Evolutionary conservation across 2,329 filamentous ascomycete species (phyloP).

Genomic region (Nigrograna mackinnonii): DNA sequence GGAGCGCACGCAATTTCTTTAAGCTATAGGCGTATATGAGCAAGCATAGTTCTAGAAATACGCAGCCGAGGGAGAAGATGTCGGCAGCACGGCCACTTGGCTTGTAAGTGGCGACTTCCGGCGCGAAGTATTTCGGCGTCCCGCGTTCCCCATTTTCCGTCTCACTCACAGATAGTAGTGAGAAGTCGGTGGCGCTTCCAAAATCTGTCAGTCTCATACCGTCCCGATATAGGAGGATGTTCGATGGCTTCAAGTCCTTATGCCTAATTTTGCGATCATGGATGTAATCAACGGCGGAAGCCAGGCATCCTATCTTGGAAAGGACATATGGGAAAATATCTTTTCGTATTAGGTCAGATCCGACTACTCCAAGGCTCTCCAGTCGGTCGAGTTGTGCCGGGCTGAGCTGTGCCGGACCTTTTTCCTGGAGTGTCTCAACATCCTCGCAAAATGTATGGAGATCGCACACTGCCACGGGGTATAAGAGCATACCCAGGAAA

Average conservation of each 20-base stretch:
- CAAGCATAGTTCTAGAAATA: background rate
- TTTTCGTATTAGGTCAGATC: too few relatives aligned
- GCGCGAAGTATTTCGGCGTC: background rate
- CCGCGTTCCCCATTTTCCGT: background rate
- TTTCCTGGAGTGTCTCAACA: too few relatives aligned
- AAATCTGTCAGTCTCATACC: background rate
- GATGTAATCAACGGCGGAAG: background rate
- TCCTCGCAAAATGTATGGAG: too few relatives aligned
- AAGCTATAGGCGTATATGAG: too few relatives aligned
- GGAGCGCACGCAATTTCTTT: too few relatives aligned
- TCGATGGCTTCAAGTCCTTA: background rate
- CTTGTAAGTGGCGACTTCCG: background rate
- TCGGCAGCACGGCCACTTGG: background rate
- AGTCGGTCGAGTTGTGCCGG: too few relatives aligned
- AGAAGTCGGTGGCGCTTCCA: background rate
- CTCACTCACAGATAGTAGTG: background rate
- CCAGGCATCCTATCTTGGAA: background rate
- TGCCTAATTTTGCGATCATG: background rate
- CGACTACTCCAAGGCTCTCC: too few relatives aligned
- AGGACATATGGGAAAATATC: too few relatives aligned
- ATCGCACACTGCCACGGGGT: slow-evolving; percentile 23
- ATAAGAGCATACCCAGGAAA: slow-evolving; percentile 17
- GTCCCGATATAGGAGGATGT: background rate
- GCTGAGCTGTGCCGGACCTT: too few relatives aligned
- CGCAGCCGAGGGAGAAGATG: background rate